Conservation (phyloP, 805 yeast species). For the Candida easanensis region DNA sequence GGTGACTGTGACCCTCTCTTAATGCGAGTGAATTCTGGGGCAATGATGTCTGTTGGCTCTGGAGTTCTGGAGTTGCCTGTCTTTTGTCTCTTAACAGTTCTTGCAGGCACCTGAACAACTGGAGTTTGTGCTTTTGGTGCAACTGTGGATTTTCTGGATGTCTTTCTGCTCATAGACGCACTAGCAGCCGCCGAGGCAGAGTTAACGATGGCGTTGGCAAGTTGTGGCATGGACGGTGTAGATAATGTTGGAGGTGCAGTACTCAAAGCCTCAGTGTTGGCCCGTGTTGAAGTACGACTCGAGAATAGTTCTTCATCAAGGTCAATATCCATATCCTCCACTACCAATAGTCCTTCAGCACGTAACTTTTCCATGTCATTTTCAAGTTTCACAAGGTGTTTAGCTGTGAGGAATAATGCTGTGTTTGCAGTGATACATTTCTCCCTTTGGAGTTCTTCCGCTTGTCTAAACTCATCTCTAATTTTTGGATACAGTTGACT, state of each 20-base stretch:
- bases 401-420: constrained; percentile 71
- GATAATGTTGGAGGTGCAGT: neutral
- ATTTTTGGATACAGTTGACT: constrained; percentile 61
- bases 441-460: constrained; percentile 65
- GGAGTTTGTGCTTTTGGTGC: constrained; percentile 18
- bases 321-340: constrained; percentile 37
- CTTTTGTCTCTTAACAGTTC: constrained; percentile 23
- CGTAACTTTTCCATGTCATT: constrained; percentile 74
- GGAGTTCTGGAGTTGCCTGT: constrained; percentile 21
- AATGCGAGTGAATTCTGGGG: neutral
- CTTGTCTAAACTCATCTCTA: constrained; percentile 60
- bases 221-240: constrained; percentile 1
- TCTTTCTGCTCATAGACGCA: constrained; percentile 3
- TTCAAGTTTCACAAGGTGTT: constrained; percentile 72
- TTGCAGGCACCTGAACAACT: constrained; percentile 2
- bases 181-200: constrained; percentile 11
- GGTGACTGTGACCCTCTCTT: constrained; percentile 4
- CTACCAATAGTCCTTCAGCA: constrained; percentile 71
- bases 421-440: constrained; percentile 81
- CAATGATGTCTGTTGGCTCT: constrained; percentile 11
- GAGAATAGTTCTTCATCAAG: constrained; percentile 34
- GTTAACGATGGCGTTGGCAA: constrained; percentile 8
- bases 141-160: constrained; percentile 7
- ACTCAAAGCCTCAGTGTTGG: constrained; percentile 19
- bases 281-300: constrained; percentile 30